Conservation (phyloP, 1,139 yeast species). For the Kluyveromyces marxianus region DNA sequence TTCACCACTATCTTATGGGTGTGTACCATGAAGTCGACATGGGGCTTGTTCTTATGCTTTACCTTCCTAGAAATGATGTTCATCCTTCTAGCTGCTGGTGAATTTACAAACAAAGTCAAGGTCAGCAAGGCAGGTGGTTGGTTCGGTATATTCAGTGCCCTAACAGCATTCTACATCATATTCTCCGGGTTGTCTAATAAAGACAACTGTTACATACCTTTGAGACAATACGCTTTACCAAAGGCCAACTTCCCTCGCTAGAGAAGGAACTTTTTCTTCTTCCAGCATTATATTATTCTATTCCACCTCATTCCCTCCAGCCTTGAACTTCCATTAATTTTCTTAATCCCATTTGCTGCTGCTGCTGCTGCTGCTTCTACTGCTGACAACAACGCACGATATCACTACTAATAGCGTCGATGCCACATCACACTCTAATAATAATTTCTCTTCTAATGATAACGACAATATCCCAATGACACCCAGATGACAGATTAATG, state of each 20-base stretch:
- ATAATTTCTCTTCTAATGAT: too few relatives aligned
- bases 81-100: slow-evolving; percentile 50
- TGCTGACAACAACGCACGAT: too few relatives aligned
- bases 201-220: slow-evolving; percentile 53
- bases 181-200: slow-evolving; percentile 63
- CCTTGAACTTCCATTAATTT: too few relatives aligned
- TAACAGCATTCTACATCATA: slow-evolving; percentile 55
- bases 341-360: too few relatives aligned
- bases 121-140: slow-evolving; percentile 62
- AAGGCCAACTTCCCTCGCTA: slow-evolving; percentile 19
- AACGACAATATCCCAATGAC: too few relatives aligned
- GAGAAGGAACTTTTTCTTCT: background rate
- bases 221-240: slow-evolving; percentile 53
- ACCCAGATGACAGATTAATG: too few relatives aligned
- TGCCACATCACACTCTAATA: too few relatives aligned
- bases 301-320: too few relatives aligned
- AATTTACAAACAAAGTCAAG: slow-evolving; percentile 39
- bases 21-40: slow-evolving; percentile 57
- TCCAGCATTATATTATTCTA: background rate
- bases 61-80: slow-evolving; percentile 48
- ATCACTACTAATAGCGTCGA: too few relatives aligned
- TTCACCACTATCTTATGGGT: slow-evolving; percentile 52
- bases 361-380: too few relatives aligned
- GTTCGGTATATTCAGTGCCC: slow-evolving; percentile 51
- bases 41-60: slow-evolving; percentile 50